A percentile compares a stretch with the other conserved stretches of the same genome.
phyloP scores from a whole-genome alignment of 2,329 filamentous ascomycete species.

The Byssothecium circinans region DNA sequence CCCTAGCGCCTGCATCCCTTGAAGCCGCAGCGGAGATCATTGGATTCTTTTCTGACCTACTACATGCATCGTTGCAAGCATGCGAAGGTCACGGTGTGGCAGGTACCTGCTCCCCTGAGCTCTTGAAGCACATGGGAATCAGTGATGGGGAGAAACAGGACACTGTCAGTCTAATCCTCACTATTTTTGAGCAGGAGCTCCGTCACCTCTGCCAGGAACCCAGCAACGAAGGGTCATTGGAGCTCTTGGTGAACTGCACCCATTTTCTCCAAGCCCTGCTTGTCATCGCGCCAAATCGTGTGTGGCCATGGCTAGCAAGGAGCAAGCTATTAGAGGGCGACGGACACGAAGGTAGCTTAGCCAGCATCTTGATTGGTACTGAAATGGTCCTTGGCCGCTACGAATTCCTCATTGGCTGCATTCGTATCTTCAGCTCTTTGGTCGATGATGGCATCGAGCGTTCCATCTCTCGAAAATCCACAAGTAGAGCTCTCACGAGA shows the following conservation, averaged over 20 bases:
- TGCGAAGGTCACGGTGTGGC: slow-evolving; percentile 15
- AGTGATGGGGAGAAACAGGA: slow-evolving; percentile 62
- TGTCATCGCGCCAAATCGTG: slow-evolving; percentile 72
- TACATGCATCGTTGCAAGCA: slow-evolving; percentile 49
- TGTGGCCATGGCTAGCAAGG: slow-evolving; percentile 87
- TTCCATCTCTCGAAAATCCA: slow-evolving; percentile 66
- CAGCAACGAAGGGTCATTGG: slow-evolving; percentile 63
- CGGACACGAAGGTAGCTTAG: slow-evolving; percentile 74
- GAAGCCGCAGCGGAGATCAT: slow-evolving; percentile 74
- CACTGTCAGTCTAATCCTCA: slow-evolving; percentile 77
- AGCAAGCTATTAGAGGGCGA: slow-evolving; percentile 78
- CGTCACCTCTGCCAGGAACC: slow-evolving; percentile 54
- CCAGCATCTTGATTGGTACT: slow-evolving; percentile 75
- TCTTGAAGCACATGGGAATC: slow-evolving; percentile 34
- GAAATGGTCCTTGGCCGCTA: slow-evolving; percentile 79
- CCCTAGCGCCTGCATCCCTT: slow-evolving; percentile 52
- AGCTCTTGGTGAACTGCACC: slow-evolving; percentile 72
- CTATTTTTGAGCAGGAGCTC: slow-evolving; percentile 75
- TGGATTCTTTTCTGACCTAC: slow-evolving; percentile 69
- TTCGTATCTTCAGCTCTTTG: slow-evolving; percentile 73
- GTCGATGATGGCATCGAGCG: slow-evolving; percentile 74
- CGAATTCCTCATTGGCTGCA: slow-evolving; percentile 72
- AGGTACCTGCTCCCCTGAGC: slow-evolving; percentile 29
- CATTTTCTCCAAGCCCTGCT: slow-evolving; percentile 78
- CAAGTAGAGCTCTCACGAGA: slow-evolving; percentile 54